Base-by-base conservation (phyloP, 257 asterid species). In the Fraxinus excelsior region DNA sequence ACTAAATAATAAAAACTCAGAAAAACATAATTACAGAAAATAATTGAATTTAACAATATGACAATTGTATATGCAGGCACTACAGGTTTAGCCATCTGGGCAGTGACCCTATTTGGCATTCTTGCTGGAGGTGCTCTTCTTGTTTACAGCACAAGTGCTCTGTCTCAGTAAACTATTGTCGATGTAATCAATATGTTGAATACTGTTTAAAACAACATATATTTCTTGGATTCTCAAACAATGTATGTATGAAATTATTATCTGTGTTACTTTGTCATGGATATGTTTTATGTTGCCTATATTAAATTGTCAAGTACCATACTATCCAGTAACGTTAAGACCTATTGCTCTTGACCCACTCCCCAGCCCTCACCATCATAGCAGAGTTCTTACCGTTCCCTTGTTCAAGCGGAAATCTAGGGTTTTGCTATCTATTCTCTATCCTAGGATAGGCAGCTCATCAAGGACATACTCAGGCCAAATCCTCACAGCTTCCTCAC, bases 41-140 rank as follows among this genome's bases (percentile, higher is more conserved):
- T 56, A 19, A 53, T 53, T 53, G 64, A 19, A 19, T 6, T 16
- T 16, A 25, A 71, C 21, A 25, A 31, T 8, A 38, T 11, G 67
- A 29, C 21, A 32, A 25, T 58, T 67, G 68, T 3, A 25, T 11
- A 10, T 80, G 89, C 84, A 91, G 96, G 97, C 44, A 82, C 85
- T 1, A 93, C 99, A 21, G 98, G 98, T 7, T 75, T 93, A 74
- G 96, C 97, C 76, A 93, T 95, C 38, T 95, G 99, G 98, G 99
- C 98, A 1, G 88, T 85, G 12, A 95, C 99, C 40, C 86, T 93
- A 37, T 19, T 31, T 29, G 98, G 96, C 9, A 25, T 95, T 56
- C 97, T 95, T 14, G 96, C 94, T 38, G 99, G 96, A 71, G 99
- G 98, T 19, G 98, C 97, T 14, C 98, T 95, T 71, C 98, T 93